phyloP scores from a whole-genome alignment of 2,329 filamentous ascomycete genomes.

The Ophiostoma sp. region DNA sequence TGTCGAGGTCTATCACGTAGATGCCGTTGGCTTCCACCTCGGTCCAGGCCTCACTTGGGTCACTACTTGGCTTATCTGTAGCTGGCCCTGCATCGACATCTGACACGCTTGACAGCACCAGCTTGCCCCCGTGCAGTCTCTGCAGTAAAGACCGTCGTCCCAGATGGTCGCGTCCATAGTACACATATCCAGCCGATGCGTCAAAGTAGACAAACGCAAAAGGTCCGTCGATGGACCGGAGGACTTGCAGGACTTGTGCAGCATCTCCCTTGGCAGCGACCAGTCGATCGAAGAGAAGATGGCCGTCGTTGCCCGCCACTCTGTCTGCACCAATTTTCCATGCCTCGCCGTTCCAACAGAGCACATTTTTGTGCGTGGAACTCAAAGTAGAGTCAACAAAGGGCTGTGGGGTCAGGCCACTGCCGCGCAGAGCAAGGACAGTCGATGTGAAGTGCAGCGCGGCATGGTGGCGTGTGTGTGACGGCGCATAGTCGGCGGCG shows the following conservation, averaged over 20 bases:
- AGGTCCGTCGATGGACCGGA: conserved; percentile 67
- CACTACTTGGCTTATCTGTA: background rate
- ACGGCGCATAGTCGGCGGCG: conserved; percentile 28
- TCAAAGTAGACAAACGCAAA: conserved; percentile 89
- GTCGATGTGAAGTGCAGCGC: conserved; percentile 67
- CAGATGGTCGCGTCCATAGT: conserved; percentile 80
- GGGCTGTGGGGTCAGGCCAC: conserved; percentile 66
- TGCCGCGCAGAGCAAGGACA: conserved; percentile 83
- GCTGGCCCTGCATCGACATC: conserved; percentile 37
- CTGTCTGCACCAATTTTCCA: conserved; percentile 62
- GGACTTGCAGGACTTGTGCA: conserved; percentile 33
- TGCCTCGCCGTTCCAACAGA: conserved; percentile 98
- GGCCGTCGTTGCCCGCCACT: conserved; percentile 67
- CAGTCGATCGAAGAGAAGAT: conserved; percentile 54
- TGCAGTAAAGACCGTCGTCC: conserved; percentile 75
- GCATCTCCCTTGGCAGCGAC: background rate
- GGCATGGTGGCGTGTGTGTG: conserved; percentile 30
- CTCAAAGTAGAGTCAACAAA: conserved; percentile 38
- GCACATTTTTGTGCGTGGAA: conserved; percentile 40
- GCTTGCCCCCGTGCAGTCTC: conserved; percentile 36
- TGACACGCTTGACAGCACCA: conserved; percentile 68
- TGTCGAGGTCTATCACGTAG: conserved; percentile 58
- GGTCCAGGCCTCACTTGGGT: conserved; percentile 49
- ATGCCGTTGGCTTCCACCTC: conserved; percentile 85
- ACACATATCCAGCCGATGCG: conserved; percentile 54